phyloP scores from a whole-genome alignment of 2,329 filamentous ascomycete species.

The Fusarium odoratissimum region DNA sequence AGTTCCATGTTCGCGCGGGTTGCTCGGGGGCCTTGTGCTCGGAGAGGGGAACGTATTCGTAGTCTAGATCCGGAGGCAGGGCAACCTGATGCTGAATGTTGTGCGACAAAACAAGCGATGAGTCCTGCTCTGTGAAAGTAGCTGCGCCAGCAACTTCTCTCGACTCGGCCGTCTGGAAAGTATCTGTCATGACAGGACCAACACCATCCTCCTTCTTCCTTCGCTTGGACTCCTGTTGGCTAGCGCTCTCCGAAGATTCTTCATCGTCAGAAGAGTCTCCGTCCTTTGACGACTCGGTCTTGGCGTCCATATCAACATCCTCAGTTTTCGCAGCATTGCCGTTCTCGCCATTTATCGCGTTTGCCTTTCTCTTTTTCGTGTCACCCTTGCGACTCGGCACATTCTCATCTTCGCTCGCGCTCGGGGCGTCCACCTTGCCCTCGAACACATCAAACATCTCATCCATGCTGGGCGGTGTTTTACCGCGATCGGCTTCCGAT shows the following conservation, averaged over 20 bases:
- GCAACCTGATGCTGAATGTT: conserved; percentile 99
- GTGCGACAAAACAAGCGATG: conserved; percentile 86
- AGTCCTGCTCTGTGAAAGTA: conserved; percentile 73
- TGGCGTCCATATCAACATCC: conserved; percentile 54
- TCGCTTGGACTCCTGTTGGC: conserved; percentile 70
- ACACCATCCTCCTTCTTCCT: conserved; percentile 71
- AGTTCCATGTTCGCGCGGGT: conserved; percentile 86
- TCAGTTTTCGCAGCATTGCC: conserved; percentile 32
- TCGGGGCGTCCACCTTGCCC: conserved; percentile 61
- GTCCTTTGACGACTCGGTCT: conserved; percentile 54
- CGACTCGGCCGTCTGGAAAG: conserved; percentile 94
- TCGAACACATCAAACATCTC: conserved; percentile 88
- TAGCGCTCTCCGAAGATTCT: conserved; percentile 56
- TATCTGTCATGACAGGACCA: conserved; percentile 84
- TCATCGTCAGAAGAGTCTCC: conserved; percentile 51
- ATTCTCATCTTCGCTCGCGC: conserved; percentile 58
- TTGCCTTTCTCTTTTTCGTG: conserved; percentile 87
- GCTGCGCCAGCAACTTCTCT: conserved; percentile 86
- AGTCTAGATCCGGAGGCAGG: conserved; percentile 91
- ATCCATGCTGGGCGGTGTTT: conserved; percentile 66
- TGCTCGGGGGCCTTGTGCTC: conserved; percentile 90
- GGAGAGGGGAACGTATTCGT: conserved; percentile 94
- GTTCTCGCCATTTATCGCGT: conserved; percentile 70
- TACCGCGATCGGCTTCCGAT: conserved; percentile 20
- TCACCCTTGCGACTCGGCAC: conserved; percentile 62